Conservation (phyloP, 139 green algal genomes). For the Volvox africanus region DNA sequence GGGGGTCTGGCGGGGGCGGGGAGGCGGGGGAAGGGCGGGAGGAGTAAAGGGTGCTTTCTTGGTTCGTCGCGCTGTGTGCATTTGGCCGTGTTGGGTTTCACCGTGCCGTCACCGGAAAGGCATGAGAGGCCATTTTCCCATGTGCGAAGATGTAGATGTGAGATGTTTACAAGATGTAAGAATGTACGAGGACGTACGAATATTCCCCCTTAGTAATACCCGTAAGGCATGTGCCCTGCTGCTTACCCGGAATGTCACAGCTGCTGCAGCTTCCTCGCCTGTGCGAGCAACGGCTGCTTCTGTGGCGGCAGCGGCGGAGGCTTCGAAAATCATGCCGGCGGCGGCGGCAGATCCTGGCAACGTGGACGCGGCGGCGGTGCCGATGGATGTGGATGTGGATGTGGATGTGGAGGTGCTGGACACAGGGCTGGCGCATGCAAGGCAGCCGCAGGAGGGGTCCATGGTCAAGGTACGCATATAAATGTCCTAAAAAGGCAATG, state of each 20-base stretch:
- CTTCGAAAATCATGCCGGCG: not conserved
- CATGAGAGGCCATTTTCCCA: no score
- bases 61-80: no score
- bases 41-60: no score
- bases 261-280: not conserved
- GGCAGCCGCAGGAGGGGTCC: slow-evolving; percentile 3
- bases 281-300: not conserved
- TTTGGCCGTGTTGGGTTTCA: no score
- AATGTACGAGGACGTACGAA: no score
- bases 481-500: not conserved
- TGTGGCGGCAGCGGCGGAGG: not conserved
- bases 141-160: no score
- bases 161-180: no score
- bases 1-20: not conserved
- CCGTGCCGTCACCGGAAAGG: no score
- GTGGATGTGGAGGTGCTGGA: slow-evolving; percentile 30
- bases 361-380: not conserved
- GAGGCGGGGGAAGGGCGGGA: not conserved
- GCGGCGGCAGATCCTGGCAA: not conserved
- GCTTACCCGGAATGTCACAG: no score
- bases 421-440: slow-evolving; percentile 6
- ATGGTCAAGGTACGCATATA: slow-evolving; percentile 26
- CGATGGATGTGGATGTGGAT: not conserved
- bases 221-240: no score
- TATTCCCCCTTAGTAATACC: no score